Percentiles rank a stretch among this genome's conserved stretches.
Conservation (phyloP, 1,284 basidiomycete genomes). For the Austroboletus rostrupii region DNA sequence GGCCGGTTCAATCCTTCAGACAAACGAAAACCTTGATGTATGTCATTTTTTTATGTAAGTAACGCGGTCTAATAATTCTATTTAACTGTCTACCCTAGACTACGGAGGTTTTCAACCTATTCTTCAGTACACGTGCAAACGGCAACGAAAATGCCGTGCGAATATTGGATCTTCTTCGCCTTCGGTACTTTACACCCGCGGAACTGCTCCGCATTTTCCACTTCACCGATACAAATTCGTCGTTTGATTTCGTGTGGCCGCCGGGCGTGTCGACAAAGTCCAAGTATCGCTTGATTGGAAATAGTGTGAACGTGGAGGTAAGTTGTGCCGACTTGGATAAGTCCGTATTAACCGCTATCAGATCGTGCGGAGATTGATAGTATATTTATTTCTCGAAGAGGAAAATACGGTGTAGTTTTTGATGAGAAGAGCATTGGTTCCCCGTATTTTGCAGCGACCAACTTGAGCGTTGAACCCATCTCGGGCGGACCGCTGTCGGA, state of each 20-base stretch:
- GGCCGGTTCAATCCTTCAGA: conserved; percentile 69
- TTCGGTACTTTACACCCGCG: conserved; percentile 69
- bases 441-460: too few species aligned
- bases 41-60: conserved; percentile 17
- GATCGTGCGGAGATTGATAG: conserved; percentile 26
- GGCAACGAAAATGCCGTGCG: conserved; percentile 44
- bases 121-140: conserved; percentile 43
- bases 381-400: conserved; percentile 21
- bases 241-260: conserved; percentile 55
- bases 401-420: background rate
- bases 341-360: conserved; percentile 9
- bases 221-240: conserved; percentile 37
- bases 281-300: conserved; percentile 71
- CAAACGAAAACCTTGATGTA: conserved; percentile 63
- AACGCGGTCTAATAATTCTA: background rate
- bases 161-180: conserved; percentile 50
- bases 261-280: conserved; percentile 53
- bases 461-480: too few species aligned
- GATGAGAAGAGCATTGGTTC: too few species aligned
- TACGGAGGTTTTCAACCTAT: conserved; percentile 52
- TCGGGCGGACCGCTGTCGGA: too few species aligned
- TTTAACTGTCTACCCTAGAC: conserved; percentile 43
- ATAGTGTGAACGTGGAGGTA: conserved; percentile 74
- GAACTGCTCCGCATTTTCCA: conserved; percentile 68
- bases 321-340: background rate